These are phyloP conservation scores for Pichia sp. DNA, from an alignment of 1,139 yeast genomes.

Conservation along the genomic window DNA sequence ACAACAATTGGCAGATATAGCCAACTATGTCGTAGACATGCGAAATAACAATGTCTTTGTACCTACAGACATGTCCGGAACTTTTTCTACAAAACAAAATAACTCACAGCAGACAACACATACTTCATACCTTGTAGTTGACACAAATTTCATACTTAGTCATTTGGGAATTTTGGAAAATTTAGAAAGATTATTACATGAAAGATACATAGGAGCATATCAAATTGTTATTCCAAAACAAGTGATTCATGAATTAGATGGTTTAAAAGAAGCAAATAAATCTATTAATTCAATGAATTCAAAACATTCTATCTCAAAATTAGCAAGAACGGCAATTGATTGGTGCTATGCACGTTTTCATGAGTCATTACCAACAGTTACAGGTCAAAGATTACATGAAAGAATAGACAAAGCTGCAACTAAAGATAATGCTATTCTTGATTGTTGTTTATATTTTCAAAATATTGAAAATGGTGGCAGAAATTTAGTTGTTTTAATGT, in stretches of 20 bases:
- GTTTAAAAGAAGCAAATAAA: constrained; percentile 48
- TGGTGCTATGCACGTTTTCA: constrained; percentile 73
- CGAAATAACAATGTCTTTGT: constrained; percentile 6
- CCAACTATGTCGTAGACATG: constrained; percentile 4
- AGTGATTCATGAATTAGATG: constrained; percentile 74
- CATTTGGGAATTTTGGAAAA: constrained; percentile 54
- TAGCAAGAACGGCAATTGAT: constrained; percentile 70
- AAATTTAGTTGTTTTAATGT: constrained; percentile 55
- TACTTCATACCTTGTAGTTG: constrained; percentile 46
- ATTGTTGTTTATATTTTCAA: constrained; percentile 69
- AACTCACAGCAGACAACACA: background rate
- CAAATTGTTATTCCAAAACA: constrained; percentile 59
- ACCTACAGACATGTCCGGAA: constrained; percentile 4
- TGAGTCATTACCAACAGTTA: constrained; percentile 41
- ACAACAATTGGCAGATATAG: constrained; percentile 4
- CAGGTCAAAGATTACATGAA: constrained; percentile 63
- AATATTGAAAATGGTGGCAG: constrained; percentile 27
- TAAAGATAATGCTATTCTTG: constrained; percentile 81
- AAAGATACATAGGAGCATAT: constrained; percentile 37
- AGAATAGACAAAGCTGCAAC: constrained; percentile 36
- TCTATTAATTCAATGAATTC: constrained; percentile 9
- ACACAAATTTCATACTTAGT: constrained; percentile 71
- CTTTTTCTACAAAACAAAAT: background rate
- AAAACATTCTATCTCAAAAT: constrained; percentile 37
- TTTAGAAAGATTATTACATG: constrained; percentile 36